phyloP scores from a whole-genome alignment of 805 yeast species.

The Lipomyces mesembrius region DNA sequence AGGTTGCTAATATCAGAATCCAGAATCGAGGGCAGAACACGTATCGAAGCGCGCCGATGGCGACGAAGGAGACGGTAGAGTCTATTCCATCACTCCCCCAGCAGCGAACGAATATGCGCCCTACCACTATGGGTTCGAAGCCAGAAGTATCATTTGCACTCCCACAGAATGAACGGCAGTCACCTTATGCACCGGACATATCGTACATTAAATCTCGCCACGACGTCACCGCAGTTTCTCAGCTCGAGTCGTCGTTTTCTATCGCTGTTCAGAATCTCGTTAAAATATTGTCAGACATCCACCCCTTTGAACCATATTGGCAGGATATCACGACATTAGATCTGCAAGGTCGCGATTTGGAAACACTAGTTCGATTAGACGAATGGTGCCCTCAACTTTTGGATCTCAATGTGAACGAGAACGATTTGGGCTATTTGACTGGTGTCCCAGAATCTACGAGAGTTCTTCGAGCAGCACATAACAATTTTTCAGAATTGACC shows the following conservation, averaged over 20 bases:
- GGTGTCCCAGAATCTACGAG: slow-evolving; percentile 52
- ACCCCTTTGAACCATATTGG: slow-evolving; percentile 50
- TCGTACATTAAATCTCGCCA: slow-evolving; percentile 37
- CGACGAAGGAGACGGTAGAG: background rate
- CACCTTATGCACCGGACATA: slow-evolving; percentile 33
- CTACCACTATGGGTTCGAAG: background rate
- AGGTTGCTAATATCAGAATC: background rate
- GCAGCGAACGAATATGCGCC: background rate
- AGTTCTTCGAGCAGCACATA: slow-evolving; percentile 48
- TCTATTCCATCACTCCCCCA: background rate
- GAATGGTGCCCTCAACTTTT: slow-evolving; percentile 51
- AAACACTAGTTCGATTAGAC: slow-evolving; percentile 51
- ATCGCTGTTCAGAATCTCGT: slow-evolving; percentile 51
- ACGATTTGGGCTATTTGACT: slow-evolving; percentile 51
- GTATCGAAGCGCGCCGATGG: background rate
- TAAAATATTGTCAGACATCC: slow-evolving; percentile 51
- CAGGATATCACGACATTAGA: slow-evolving; percentile 47
- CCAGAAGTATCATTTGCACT: slow-evolving; percentile 32
- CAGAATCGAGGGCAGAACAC: background rate
- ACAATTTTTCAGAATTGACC: slow-evolving; percentile 50
- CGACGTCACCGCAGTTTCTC: slow-evolving; percentile 49
- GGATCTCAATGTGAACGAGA: slow-evolving; percentile 50
- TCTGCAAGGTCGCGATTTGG: slow-evolving; percentile 47
- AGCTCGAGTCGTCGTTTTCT: slow-evolving; percentile 50
- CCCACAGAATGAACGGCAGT: slow-evolving; percentile 6